phyloP scores from a whole-genome alignment of 2,329 filamentous ascomycete species.

The Sclerotinia borealis region DNA sequence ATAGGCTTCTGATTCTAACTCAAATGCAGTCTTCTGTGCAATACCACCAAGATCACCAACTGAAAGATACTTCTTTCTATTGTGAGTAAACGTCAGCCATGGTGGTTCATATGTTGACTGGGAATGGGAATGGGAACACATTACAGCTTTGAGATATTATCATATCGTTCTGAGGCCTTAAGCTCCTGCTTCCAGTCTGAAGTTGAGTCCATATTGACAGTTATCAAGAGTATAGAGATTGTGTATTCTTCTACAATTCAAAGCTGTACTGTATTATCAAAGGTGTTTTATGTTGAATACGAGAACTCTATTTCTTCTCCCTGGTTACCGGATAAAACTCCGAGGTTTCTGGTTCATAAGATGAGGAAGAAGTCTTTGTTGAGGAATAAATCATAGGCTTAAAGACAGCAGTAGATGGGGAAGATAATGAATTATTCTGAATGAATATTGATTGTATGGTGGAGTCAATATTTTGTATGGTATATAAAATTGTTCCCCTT shows the following conservation, averaged over 20 bases:
- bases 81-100: neutral
- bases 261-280: neutral
- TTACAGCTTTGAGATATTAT: slow-evolving; percentile 57
- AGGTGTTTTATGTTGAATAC: neutral
- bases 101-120: neutral
- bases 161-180: slow-evolving; percentile 47
- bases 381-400: no score
- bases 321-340: neutral
- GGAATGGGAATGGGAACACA: slow-evolving; percentile 26
- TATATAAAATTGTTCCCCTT: no score
- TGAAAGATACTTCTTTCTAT: slow-evolving; percentile 27
- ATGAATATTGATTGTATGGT: no score
- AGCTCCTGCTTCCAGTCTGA: slow-evolving; percentile 29
- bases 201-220: slow-evolving; percentile 20
- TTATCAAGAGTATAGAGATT: neutral
- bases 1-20: slow-evolving; percentile 60
- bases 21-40: slow-evolving; percentile 49
- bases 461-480: no score
- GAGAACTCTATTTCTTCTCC: neutral
- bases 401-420: no score
- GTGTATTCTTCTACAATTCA: no score
- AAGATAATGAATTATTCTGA: no score
- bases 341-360: neutral
- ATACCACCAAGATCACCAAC: slow-evolving; percentile 40
- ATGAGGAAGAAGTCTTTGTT: neutral